Conservation (phyloP, 192 early-diverging fungal species). For the Entomortierella parvispora region DNA sequence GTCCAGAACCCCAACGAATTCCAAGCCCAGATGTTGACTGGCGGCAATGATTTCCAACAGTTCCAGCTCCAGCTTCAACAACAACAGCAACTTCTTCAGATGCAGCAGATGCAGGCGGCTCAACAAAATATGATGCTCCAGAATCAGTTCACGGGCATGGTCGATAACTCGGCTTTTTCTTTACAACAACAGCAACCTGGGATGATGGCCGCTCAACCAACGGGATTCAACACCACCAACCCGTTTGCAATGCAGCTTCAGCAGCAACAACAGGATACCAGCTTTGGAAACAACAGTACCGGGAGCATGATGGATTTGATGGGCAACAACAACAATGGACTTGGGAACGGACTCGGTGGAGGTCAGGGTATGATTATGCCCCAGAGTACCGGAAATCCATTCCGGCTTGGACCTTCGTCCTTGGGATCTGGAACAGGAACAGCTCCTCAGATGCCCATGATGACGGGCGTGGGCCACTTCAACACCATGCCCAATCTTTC, state of each 20-base stretch:
- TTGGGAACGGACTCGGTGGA: too few relatives aligned
- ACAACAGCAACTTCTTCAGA: slow-evolving; percentile 25
- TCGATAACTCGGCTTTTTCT: slow-evolving; percentile 7
- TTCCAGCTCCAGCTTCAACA: slow-evolving; percentile 47
- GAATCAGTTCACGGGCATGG: slow-evolving; percentile 38
- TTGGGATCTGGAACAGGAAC: slow-evolving; percentile 12
- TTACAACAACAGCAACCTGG: slow-evolving; percentile 5
- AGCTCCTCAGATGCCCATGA: slow-evolving; percentile 30
- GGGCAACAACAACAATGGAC: slow-evolving; percentile 11
- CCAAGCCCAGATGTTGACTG: slow-evolving; percentile 26
- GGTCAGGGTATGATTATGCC: slow-evolving; percentile 28
- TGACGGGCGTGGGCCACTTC: slow-evolving; percentile 32
- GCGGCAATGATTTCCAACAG: slow-evolving; percentile 47
- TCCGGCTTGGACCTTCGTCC: slow-evolving; percentile 16
- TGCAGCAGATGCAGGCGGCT: slow-evolving; percentile 47
- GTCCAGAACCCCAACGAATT: slow-evolving; percentile 38
- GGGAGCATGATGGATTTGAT: slow-evolving; percentile 19
- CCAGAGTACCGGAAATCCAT: slow-evolving; percentile 49
- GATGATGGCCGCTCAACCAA: slow-evolving; percentile 20
- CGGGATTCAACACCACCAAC: slow-evolving; percentile 43
- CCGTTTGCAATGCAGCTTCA: slow-evolving; percentile 41
- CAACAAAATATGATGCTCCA: slow-evolving; percentile 47
- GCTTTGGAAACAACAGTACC: slow-evolving; percentile 4
- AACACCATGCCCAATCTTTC: slow-evolving; percentile 41
- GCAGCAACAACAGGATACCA: slow-evolving; percentile 6